Conservation (phyloP, 768 basidiomycete species). For the Cubamyces sp. region DNA sequence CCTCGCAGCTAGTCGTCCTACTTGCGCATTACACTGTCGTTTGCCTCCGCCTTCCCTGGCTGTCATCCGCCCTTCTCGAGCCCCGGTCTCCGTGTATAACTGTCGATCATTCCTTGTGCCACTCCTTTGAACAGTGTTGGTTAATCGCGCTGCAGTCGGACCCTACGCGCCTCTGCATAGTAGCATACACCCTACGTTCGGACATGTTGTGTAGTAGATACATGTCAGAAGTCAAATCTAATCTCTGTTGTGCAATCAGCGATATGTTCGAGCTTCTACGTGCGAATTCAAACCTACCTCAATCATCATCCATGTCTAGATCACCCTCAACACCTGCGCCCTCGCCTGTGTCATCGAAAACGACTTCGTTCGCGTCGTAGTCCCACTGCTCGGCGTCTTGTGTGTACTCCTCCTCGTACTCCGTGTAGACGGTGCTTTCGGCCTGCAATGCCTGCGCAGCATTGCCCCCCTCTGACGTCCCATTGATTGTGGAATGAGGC, state of each 20-base stretch:
- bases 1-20: slow-evolving; percentile 25
- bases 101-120: slow-evolving; percentile 20
- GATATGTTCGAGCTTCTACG: background rate
- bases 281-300: background rate
- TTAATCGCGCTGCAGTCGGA: slow-evolving; percentile 15
- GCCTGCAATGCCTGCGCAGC: slow-evolving; percentile 9
- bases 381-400: slow-evolving; percentile 40
- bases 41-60: slow-evolving; percentile 6
- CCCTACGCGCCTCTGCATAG: slow-evolving; percentile 12
- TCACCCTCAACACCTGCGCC: slow-evolving; percentile 73
- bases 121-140: slow-evolving; percentile 21
- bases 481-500: slow-evolving; percentile 1
- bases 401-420: slow-evolving; percentile 26
- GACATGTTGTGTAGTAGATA: slow-evolving; percentile 27
- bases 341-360: slow-evolving; percentile 69
- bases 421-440: slow-evolving; percentile 13
- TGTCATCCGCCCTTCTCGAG: background rate
- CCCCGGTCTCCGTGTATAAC: slow-evolving; percentile 11
- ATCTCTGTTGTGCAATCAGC: slow-evolving; percentile 20
- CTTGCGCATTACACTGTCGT: slow-evolving; percentile 14
- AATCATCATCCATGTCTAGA: slow-evolving; percentile 69
- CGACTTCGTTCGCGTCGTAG: slow-evolving; percentile 51
- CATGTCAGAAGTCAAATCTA: slow-evolving; percentile 21
- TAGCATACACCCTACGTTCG: slow-evolving; percentile 14
- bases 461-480: background rate